Conservation (phyloP, 1,284 basidiomycete species). For the Cutaneotrichosporon sp. region DNA sequence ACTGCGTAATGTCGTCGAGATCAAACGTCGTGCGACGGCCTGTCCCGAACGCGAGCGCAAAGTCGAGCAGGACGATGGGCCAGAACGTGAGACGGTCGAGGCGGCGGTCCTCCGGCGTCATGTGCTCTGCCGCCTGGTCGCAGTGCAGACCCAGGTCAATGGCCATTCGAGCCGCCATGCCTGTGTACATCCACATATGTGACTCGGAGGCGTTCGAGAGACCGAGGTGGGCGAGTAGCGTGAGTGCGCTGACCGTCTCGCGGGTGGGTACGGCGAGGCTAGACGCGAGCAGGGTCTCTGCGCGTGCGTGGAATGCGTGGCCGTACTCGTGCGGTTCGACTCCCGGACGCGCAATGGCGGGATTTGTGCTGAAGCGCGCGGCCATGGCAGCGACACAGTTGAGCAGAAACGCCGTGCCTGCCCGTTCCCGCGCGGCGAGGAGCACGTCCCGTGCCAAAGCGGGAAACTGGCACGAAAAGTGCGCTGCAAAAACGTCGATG, state of each 20-base stretch:
- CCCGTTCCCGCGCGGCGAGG: not conserved
- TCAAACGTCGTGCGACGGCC: constrained; percentile 11
- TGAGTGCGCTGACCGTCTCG: constrained; percentile 25
- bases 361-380: constrained; percentile 26
- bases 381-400: constrained; percentile 25
- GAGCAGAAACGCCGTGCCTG: constrained; percentile 22
- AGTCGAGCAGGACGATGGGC: constrained; percentile 11
- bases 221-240: constrained; percentile 23
- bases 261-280: constrained; percentile 25
- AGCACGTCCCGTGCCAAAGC: constrained; percentile 9
- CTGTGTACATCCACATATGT: constrained; percentile 27
- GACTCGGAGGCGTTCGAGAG: constrained; percentile 28
- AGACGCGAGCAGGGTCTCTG: constrained; percentile 23
- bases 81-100: constrained; percentile 14
- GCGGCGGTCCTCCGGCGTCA: constrained; percentile 6
- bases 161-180: constrained; percentile 29
- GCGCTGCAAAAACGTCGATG: constrained; percentile 21
- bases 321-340: constrained; percentile 16
- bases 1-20: constrained; percentile 12
- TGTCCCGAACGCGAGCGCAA: constrained; percentile 11
- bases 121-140: constrained; percentile 3
- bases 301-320: constrained; percentile 1
- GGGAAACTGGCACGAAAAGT: constrained; percentile 26
- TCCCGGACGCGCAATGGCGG: constrained; percentile 15
- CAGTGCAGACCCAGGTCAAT: constrained; percentile 26